Percentiles rank a stretch among this genome's conserved stretches.
These are phyloP conservation scores for Cymodocea nodosa DNA, from an alignment of 116 monocot species.

Conservation along the genomic window DNA sequence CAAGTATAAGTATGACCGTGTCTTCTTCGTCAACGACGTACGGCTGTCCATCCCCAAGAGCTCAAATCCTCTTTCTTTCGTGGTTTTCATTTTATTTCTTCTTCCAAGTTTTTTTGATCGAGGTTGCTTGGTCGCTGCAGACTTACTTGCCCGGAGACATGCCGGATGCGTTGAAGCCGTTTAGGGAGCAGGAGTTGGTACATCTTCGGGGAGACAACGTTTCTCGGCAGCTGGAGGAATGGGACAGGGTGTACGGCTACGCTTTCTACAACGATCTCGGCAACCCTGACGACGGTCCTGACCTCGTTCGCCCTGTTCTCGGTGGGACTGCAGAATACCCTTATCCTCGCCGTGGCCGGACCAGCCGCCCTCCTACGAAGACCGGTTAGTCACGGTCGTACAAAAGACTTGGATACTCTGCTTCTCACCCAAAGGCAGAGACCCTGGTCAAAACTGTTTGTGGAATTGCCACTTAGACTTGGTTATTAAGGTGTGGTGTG, in stretches of 20 bases:
- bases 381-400: slow-evolving; percentile 14
- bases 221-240: slow-evolving; percentile 30
- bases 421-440: background rate
- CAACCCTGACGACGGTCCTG: slow-evolving; percentile 25
- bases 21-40: slow-evolving; percentile 23
- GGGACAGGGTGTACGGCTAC: slow-evolving; percentile 50
- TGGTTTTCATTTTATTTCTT: background rate
- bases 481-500: too few relatives aligned
- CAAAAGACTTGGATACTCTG: background rate
- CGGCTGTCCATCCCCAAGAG: background rate
- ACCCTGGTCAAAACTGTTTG: background rate
- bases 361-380: slow-evolving; percentile 35
- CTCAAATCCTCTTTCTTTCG: background rate
- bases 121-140: slow-evolving; percentile 11
- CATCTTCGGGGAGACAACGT: slow-evolving; percentile 36
- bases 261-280: slow-evolving; percentile 68
- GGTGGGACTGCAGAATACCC: slow-evolving; percentile 39
- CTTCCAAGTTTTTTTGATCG: background rate
- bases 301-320: slow-evolving; percentile 27
- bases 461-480: background rate
- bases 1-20: slow-evolving; percentile 21
- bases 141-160: slow-evolving; percentile 36
- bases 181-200: slow-evolving; percentile 37
- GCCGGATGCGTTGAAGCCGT: slow-evolving; percentile 27
- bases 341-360: slow-evolving; percentile 59